These are phyloP conservation scores for Torulaspora pretoriensis DNA, from an alignment of 1,139 yeast genomes.

Conservation along the genomic window DNA sequence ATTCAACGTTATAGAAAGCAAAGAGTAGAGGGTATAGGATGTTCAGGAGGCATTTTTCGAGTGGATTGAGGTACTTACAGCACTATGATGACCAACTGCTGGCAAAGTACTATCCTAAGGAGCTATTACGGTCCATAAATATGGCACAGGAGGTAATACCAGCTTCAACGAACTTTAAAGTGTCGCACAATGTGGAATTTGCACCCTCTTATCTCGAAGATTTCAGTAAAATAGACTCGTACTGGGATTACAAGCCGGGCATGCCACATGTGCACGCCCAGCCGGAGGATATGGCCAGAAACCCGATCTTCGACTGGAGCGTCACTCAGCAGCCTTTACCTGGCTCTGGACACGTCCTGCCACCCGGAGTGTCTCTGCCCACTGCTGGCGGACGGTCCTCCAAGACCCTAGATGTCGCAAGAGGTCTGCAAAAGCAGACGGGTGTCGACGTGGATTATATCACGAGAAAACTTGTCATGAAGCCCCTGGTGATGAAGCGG, in stretches of 20 bases:
- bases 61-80: slow-evolving; percentile 13
- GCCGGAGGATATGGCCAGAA: slow-evolving; percentile 39
- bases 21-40: not conserved
- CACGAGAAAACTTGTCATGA: slow-evolving; percentile 52
- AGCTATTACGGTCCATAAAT: slow-evolving; percentile 68
- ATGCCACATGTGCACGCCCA: slow-evolving; percentile 39
- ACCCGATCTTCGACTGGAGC: slow-evolving; percentile 39
- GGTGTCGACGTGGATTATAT: slow-evolving; percentile 70
- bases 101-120: slow-evolving; percentile 32
- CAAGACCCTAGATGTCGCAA: slow-evolving; percentile 42
- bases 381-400: slow-evolving; percentile 23
- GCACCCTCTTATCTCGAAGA: slow-evolving; percentile 63
- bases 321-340: slow-evolving; percentile 28
- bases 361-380: slow-evolving; percentile 39
- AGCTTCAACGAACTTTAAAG: slow-evolving; percentile 34
- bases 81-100: slow-evolving; percentile 20
- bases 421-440: slow-evolving; percentile 61
- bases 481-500: slow-evolving; percentile 68
- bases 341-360: slow-evolving; percentile 34
- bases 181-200: slow-evolving; percentile 41
- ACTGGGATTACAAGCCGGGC: slow-evolving; percentile 50
- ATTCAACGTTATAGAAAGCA: not conserved
- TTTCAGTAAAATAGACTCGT: slow-evolving; percentile 51
- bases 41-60: slow-evolving; percentile 13
- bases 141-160: slow-evolving; percentile 78